phyloP scores from a whole-genome alignment of 129 eudicot species.

The Solidago caesia region DNA sequence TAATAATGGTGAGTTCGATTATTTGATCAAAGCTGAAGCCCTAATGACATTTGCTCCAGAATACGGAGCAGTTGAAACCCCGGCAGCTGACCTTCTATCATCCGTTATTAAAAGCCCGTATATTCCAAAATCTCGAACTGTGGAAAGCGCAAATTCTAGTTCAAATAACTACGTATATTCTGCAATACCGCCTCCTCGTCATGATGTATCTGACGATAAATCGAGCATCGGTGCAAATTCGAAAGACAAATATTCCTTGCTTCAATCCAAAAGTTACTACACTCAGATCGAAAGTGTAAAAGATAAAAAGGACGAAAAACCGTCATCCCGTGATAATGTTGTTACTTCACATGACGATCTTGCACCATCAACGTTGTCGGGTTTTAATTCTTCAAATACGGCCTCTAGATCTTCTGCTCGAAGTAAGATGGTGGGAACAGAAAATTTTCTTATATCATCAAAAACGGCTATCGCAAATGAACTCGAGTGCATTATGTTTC shows the following conservation, averaged over 20 bases:
- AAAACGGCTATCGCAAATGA: constrained; percentile 78
- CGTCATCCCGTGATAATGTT: constrained; percentile 29
- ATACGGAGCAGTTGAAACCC: constrained; percentile 85
- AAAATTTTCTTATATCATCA: constrained; percentile 41
- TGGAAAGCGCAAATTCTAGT: constrained; percentile 76
- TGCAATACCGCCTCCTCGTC: constrained; percentile 83
- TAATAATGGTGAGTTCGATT: constrained; percentile 54
- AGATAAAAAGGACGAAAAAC: constrained; percentile 39
- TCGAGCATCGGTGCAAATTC: constrained; percentile 35
- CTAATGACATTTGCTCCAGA: constrained; percentile 94
- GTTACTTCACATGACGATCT: constrained; percentile 37
- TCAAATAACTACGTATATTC: constrained; percentile 69
- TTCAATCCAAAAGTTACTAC: constrained; percentile 57
- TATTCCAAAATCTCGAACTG: constrained; percentile 64
- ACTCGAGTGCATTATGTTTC: constrained; percentile 82
- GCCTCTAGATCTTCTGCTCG: constrained; percentile 39
- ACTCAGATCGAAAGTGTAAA: constrained; percentile 59
- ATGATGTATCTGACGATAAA: constrained; percentile 64
- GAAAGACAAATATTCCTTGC: constrained; percentile 44
- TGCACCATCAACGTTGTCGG: constrained; percentile 40
- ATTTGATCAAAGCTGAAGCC: constrained; percentile 86
- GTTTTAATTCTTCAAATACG: constrained; percentile 45
- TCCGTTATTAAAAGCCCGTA: constrained; percentile 77
- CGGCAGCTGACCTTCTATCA: constrained; percentile 48
- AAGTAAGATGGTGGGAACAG: constrained; percentile 34